Percentiles rank a stretch among this genome's conserved stretches.
Evolutionary conservation across 805 yeast genomes (phyloP).

Genomic region (Candida bentonensis): DNA sequence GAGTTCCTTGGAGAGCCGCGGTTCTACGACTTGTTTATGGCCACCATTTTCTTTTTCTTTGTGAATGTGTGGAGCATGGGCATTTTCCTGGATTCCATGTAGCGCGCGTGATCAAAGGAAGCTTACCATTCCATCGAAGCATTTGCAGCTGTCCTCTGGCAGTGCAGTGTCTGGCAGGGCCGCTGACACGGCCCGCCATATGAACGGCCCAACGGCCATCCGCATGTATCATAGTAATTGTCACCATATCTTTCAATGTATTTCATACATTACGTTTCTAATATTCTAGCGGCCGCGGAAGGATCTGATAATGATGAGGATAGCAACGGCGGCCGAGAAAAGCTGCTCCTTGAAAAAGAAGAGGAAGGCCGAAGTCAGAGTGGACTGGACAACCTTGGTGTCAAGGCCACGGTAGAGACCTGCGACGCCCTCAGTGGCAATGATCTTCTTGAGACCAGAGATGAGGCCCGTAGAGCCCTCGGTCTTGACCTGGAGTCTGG

Average conservation of each 20-base stretch:
- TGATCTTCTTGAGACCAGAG: slow-evolving; percentile 36
- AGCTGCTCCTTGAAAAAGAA: slow-evolving; percentile 85
- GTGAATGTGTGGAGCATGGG: slow-evolving; percentile 50
- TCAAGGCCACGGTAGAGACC: slow-evolving; percentile 73
- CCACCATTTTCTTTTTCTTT: slow-evolving; percentile 45
- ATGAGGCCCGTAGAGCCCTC: slow-evolving; percentile 13
- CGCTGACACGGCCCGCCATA: too few relatives aligned
- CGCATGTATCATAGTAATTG: too few relatives aligned
- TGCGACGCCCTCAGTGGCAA: slow-evolving; percentile 54
- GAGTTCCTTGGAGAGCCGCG: slow-evolving; percentile 66
- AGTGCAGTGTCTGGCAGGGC: too few relatives aligned
- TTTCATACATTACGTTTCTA: too few relatives aligned
- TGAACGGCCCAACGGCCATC: too few relatives aligned
- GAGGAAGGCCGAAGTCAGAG: slow-evolving; percentile 77
- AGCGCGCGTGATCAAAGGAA: too few relatives aligned
- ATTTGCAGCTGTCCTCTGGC: too few relatives aligned
- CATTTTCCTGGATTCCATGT: slow-evolving; percentile 34
- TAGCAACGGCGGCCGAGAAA: slow-evolving; percentile 39
- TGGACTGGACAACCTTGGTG: slow-evolving; percentile 70
- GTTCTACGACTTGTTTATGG: slow-evolving; percentile 42
- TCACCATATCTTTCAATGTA: too few relatives aligned
- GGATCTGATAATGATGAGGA: slow-evolving; percentile 28
- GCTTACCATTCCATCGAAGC: too few relatives aligned
- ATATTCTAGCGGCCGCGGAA: not conserved
- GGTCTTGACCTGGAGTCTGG: slow-evolving; percentile 66